Evolutionary conservation across 2,329 filamentous ascomycete genomes (phyloP).

Genomic region (Claviceps sp.): DNA sequence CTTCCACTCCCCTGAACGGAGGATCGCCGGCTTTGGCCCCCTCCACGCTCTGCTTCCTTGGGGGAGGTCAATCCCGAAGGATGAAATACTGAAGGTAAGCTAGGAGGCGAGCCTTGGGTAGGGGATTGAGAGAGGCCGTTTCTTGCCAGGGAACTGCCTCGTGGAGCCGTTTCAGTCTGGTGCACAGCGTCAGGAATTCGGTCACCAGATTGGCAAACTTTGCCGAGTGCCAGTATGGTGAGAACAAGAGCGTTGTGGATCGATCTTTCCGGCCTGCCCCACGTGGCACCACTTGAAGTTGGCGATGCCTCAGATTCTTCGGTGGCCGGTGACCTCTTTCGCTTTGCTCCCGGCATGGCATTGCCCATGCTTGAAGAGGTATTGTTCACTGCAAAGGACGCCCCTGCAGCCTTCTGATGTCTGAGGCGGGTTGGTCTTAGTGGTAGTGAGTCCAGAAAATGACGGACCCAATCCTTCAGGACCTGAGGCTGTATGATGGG

Average conservation of each 20-base stretch:
- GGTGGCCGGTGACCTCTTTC: constrained; percentile 39
- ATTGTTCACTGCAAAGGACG: constrained; percentile 19
- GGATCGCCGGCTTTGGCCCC: constrained; percentile 32
- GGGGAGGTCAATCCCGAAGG: constrained; percentile 38
- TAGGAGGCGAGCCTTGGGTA: constrained; percentile 40
- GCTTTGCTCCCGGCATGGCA: constrained; percentile 29
- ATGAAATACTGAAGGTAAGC: constrained; percentile 30
- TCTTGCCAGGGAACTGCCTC: constrained; percentile 25
- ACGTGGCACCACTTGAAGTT: constrained; percentile 22
- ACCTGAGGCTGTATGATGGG: constrained; percentile 43
- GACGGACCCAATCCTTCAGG: constrained; percentile 37
- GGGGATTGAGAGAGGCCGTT: constrained; percentile 41
- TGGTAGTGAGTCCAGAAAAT: constrained; percentile 37
- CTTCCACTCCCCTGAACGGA: constrained; percentile 31
- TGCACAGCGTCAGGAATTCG: constrained; percentile 44
- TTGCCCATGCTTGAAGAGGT: constrained; percentile 11
- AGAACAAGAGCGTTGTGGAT: constrained; percentile 73
- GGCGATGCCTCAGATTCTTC: constrained; percentile 19
- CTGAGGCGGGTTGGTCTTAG: constrained; percentile 12
- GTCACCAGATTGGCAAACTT: constrained; percentile 52
- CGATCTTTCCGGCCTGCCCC: constrained; percentile 45
- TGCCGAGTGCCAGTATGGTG: constrained; percentile 72
- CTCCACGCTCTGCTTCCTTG: constrained; percentile 31
- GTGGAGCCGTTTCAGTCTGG: constrained; percentile 16
- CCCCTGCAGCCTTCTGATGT: constrained; percentile 15